Evolutionary conservation across 345 rosid genomes (phyloP).

Genomic region (Populus davidiana): DNA sequence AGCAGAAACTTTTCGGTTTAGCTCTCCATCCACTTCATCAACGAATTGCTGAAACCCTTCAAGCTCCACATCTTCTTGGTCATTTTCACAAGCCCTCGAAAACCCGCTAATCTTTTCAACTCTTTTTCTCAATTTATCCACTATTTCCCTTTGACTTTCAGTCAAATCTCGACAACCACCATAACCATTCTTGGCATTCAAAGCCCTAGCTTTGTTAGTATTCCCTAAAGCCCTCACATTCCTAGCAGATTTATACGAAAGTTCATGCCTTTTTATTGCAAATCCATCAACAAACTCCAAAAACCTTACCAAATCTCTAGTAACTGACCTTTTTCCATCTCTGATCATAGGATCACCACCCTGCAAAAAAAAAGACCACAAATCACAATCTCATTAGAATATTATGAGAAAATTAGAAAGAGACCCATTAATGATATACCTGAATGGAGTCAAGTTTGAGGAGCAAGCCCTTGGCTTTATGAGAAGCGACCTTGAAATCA

Average conservation of each 20-base stretch:
- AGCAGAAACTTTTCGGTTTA: slow-evolving; percentile 9
- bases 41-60: slow-evolving; percentile 55
- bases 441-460: slow-evolving; percentile 70
- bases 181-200: background rate
- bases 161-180: slow-evolving; percentile 20
- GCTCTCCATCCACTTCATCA: slow-evolving; percentile 30
- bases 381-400: background rate
- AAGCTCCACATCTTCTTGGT: slow-evolving; percentile 51
- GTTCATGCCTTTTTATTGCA: slow-evolving; percentile 36
- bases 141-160: slow-evolving; percentile 30
- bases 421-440: slow-evolving; percentile 36
- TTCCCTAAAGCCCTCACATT: slow-evolving; percentile 31
- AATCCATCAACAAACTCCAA: slow-evolving; percentile 56
- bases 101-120: slow-evolving; percentile 42
- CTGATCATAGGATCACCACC: slow-evolving; percentile 73
- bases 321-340: slow-evolving; percentile 66
- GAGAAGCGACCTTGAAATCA: slow-evolving; percentile 45
- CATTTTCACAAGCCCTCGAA: slow-evolving; percentile 39
- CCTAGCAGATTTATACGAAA: slow-evolving; percentile 31
- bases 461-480: slow-evolving; percentile 60
- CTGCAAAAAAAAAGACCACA: slow-evolving; percentile 27
- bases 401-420: background rate
- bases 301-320: slow-evolving; percentile 61
- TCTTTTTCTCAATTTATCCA: slow-evolving; percentile 44
- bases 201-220: slow-evolving; percentile 30